phyloP scores from a whole-genome alignment of 2,329 filamentous ascomycete genomes.

The Amesomyces nigricolor region DNA sequence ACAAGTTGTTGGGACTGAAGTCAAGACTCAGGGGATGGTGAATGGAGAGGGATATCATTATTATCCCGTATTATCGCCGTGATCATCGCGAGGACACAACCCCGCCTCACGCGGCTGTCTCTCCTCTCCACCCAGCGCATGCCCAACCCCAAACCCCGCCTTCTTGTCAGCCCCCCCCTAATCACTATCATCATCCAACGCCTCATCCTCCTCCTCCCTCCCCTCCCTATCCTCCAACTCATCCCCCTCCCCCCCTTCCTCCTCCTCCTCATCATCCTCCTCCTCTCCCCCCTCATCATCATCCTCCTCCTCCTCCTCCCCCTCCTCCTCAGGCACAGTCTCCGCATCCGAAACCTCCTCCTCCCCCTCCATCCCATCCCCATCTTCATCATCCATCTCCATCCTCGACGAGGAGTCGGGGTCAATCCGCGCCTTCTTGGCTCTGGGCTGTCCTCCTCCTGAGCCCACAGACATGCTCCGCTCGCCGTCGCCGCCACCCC shows the following conservation, averaged over 20 bases:
- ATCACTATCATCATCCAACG: slow-evolving; percentile 57
- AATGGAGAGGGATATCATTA: no score
- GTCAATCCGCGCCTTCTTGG: slow-evolving; percentile 38
- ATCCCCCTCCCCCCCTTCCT: slow-evolving; percentile 47
- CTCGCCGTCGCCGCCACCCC: slow-evolving; percentile 17
- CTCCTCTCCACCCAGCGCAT: neutral
- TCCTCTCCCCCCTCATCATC: slow-evolving; percentile 37
- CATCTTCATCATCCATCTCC: slow-evolving; percentile 41
- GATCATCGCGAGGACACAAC: no score
- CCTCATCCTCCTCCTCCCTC: slow-evolving; percentile 49
- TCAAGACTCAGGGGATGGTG: no score
- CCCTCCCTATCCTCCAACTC: slow-evolving; percentile 40
- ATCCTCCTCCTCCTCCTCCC: slow-evolving; percentile 41
- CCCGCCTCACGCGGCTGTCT: neutral
- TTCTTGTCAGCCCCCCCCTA: slow-evolving; percentile 26
- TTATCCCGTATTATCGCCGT: no score
- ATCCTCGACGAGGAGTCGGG: slow-evolving; percentile 39
- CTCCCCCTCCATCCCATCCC: slow-evolving; percentile 37
- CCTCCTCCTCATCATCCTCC: slow-evolving; percentile 55
- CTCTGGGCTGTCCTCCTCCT: slow-evolving; percentile 23
- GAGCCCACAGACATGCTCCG: slow-evolving; percentile 1
- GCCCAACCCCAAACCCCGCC: neutral
- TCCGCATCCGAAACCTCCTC: slow-evolving; percentile 44
- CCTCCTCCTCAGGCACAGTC: slow-evolving; percentile 42
- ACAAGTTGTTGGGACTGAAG: no score